A percentile compares a stretch with the other conserved stretches of the same genome.
phyloP scores from a whole-genome alignment of 139 green algal genomes.

The Chlorella sp. region DNA sequence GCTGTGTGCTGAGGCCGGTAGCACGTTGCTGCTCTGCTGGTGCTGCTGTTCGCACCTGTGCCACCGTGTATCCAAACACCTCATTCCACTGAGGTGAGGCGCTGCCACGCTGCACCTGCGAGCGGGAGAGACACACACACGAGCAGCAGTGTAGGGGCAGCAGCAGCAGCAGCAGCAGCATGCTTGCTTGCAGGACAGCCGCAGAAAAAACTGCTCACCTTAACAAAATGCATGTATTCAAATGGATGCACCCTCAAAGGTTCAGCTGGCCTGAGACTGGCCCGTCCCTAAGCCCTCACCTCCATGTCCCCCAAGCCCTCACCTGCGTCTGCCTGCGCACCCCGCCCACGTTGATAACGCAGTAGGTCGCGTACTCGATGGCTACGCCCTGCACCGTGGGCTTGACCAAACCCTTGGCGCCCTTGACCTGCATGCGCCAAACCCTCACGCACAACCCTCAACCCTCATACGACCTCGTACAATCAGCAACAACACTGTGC shows the following conservation, averaged over 20 bases:
- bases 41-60: background rate
- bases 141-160: too few species aligned
- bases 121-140: background rate
- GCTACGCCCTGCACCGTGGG: background rate
- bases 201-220: too few species aligned
- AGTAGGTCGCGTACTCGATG: background rate
- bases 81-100: conserved; percentile 6
- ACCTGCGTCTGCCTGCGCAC: background rate
- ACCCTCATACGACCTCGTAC: too few species aligned
- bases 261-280: too few species aligned
- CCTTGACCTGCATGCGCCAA: background rate
- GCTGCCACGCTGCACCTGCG: background rate
- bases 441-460: too few species aligned
- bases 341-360: background rate
- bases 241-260: too few species aligned
- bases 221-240: too few species aligned
- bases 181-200: too few species aligned
- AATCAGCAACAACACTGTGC: too few species aligned
- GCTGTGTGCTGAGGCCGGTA: background rate
- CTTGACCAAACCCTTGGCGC: background rate
- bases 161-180: too few species aligned
- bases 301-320: background rate
- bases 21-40: background rate
- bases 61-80: conserved; percentile 6
- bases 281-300: too few species aligned